Conservation (phyloP, 805 yeast species). For the Metschnikowia corniflorae region DNA sequence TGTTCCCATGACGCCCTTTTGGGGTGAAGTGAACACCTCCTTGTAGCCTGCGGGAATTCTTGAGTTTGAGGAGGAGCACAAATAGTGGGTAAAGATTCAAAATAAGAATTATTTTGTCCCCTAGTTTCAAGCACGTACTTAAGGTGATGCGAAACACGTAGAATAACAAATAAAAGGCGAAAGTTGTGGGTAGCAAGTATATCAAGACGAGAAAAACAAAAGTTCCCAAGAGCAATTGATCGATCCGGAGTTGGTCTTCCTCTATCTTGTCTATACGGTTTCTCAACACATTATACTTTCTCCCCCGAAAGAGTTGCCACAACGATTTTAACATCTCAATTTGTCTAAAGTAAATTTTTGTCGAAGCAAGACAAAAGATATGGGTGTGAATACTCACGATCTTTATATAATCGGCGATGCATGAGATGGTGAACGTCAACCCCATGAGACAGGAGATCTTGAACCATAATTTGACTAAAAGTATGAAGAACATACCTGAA, state of each 20-base stretch:
- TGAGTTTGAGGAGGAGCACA: conserved; percentile 70
- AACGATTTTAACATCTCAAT: conserved; percentile 63
- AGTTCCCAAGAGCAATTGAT: conserved; percentile 85
- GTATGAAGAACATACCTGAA: conserved; percentile 3
- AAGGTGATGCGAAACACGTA: conserved; percentile 54
- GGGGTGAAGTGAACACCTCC: conserved; percentile 45
- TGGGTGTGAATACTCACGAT: conserved; percentile 67
- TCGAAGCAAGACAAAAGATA: conserved; percentile 73
- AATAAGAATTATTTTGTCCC: conserved; percentile 59
- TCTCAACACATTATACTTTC: conserved; percentile 78
- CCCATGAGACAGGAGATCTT: conserved; percentile 44
- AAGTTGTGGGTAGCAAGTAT: conserved; percentile 80
- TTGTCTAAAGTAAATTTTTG: conserved; percentile 77
- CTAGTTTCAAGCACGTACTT: conserved; percentile 43
- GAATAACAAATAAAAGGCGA: conserved; percentile 78
- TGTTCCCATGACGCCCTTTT: conserved; percentile 11
- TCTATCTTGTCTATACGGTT: conserved; percentile 81
- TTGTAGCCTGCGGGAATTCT: conserved; percentile 66
- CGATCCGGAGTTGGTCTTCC: conserved; percentile 59
- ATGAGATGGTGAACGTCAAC: conserved; percentile 63
- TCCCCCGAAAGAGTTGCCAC: conserved; percentile 83
- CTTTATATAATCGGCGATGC: conserved; percentile 61
- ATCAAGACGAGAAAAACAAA: conserved; percentile 75
- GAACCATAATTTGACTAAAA: conserved; percentile 10
- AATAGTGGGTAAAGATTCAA: conserved; percentile 86